phyloP scores from a whole-genome alignment of 148 eudicot species.

The Tetragonia tetragonoides region DNA sequence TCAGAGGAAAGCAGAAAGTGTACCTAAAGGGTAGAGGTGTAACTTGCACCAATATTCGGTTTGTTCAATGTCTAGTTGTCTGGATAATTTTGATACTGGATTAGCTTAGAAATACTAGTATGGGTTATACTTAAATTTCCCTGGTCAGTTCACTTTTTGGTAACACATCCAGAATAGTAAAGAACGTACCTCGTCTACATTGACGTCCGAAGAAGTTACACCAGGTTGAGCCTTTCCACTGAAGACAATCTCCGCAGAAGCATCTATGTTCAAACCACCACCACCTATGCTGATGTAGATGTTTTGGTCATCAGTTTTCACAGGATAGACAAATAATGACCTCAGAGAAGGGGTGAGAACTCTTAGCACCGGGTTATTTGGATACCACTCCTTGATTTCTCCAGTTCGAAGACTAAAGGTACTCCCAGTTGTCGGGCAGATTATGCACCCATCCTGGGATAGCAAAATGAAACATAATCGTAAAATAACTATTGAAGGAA shows the following conservation, averaged over 20 bases:
- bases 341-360: conserved; percentile 84
- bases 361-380: conserved; percentile 86
- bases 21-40: too few relatives aligned
- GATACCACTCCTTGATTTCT: conserved; percentile 86
- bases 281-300: conserved; percentile 70
- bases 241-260: conserved; percentile 82
- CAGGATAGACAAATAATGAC: conserved; percentile 65
- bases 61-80: too few relatives aligned
- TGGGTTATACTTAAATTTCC: too few relatives aligned
- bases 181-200: conserved; percentile 74
- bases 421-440: conserved; percentile 96
- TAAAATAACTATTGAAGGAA: neutral
- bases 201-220: conserved; percentile 77
- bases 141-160: neutral
- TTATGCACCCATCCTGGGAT: conserved; percentile 86
- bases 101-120: too few relatives aligned
- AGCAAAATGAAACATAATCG: neutral
- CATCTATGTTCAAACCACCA: conserved; percentile 35
- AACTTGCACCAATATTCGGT: too few relatives aligned
- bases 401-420: conserved; percentile 88
- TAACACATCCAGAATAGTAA: neutral
- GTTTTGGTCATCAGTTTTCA: conserved; percentile 69
- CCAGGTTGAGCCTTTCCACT: conserved; percentile 97
- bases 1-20: neutral
- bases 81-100: too few relatives aligned